These are phyloP conservation scores for Hymenochaete sp. DNA, from an alignment of 1,284 basidiomycete genomes.

Conservation along the genomic window DNA sequence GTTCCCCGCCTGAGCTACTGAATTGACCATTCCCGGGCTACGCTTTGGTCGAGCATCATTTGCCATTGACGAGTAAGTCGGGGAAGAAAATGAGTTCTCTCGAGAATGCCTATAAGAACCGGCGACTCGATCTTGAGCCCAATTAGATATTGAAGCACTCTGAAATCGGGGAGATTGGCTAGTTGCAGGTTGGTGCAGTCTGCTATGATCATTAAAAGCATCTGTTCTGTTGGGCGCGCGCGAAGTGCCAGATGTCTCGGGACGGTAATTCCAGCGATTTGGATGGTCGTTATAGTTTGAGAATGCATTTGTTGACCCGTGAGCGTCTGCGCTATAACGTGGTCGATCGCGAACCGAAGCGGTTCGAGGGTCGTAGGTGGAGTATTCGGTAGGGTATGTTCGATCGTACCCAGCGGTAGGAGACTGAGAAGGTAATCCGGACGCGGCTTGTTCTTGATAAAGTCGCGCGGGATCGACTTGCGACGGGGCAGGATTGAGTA, in stretches of 20 bases:
- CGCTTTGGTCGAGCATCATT: no score
- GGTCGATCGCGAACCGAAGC: no score
- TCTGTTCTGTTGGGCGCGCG: constrained; percentile 6
- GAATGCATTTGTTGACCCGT: no score
- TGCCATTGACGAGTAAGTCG: no score
- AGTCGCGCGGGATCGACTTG: no score
- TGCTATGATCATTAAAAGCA: constrained; percentile 12
- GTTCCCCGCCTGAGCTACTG: no score
- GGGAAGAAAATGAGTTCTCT: constrained; percentile 4
- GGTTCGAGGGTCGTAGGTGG: no score
- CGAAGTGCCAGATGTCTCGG: constrained; percentile 3
- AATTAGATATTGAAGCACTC: constrained; percentile 3
- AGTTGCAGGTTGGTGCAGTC: constrained; percentile 8
- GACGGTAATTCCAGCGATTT: constrained; percentile 9
- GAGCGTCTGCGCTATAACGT: constrained; percentile 3
- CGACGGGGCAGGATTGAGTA: constrained; percentile 7
- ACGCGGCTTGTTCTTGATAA: no score
- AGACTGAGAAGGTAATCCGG: no score
- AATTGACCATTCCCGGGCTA: no score
- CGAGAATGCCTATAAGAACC: constrained; percentile 10
- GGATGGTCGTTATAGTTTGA: constrained; percentile 6
- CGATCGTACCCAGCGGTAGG: no score
- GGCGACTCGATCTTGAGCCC: constrained; percentile 4
- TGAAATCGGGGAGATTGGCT: constrained; percentile 10
- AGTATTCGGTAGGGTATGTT: no score